Conservation (phyloP, 1,284 basidiomycete species). For the Leccinum subspadiceum region DNA sequence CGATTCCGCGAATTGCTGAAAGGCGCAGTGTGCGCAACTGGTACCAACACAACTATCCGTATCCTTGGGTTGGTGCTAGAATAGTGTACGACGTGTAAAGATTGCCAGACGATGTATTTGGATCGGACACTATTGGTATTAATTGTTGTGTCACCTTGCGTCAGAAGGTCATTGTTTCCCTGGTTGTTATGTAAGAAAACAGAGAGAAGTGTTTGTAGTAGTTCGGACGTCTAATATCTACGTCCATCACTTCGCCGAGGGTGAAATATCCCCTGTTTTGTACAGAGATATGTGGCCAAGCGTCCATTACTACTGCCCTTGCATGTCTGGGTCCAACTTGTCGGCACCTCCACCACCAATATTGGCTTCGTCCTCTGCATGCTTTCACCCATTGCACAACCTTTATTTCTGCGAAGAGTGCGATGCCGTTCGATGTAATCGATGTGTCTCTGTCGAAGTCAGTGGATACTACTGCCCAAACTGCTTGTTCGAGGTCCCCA, state of each 20-base stretch:
- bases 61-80: constrained; percentile 69
- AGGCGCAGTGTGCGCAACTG: constrained; percentile 80
- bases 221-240: background rate
- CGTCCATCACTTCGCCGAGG: background rate
- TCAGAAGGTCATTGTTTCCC: too few relatives aligned
- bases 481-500: constrained; percentile 98
- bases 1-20: constrained; percentile 78
- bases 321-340: constrained; percentile 48
- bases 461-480: constrained; percentile 98
- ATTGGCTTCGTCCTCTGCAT: constrained; percentile 67
- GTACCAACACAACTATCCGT: constrained; percentile 79
- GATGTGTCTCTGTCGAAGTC: constrained; percentile 90
- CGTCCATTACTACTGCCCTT: constrained; percentile 71
- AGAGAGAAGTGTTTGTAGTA: background rate
- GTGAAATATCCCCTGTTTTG: background rate
- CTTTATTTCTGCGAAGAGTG: constrained; percentile 99
- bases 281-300: constrained; percentile 29
- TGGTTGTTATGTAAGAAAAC: constrained; percentile 18
- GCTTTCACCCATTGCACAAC: constrained; percentile 79
- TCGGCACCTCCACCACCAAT: constrained; percentile 74
- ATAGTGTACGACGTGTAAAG: constrained; percentile 64
- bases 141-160: too few relatives aligned
- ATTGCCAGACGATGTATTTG: constrained; percentile 2
- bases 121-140: background rate
- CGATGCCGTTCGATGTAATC: constrained; percentile 89